Evolutionary conservation across 768 basidiomycete species (phyloP).

Genomic region (Mycena vulgaris): DNA sequence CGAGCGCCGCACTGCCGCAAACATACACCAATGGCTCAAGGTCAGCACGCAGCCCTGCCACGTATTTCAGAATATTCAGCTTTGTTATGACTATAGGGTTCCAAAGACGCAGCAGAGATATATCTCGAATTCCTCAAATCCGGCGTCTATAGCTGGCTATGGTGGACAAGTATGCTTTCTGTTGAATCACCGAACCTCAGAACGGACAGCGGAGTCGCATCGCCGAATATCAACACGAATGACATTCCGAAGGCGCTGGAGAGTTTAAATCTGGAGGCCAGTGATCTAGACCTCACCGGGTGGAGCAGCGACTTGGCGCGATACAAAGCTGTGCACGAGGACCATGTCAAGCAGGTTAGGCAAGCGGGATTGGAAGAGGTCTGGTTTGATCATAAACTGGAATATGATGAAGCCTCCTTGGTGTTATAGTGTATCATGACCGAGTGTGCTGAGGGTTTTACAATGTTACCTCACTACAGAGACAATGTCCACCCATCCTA

Average conservation of each 20-base stretch:
- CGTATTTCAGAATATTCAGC: not conserved
- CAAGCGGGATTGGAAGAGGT: not conserved
- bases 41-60: constrained; percentile 3
- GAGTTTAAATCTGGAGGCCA: not conserved
- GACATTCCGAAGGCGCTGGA: not conserved
- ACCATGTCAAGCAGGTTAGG: not conserved
- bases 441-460: no score
- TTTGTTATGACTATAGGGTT: constrained; percentile 7
- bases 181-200: not conserved
- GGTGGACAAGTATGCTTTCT: not conserved
- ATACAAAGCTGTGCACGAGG: constrained; percentile 3
- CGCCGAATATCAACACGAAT: not conserved
- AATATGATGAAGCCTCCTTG: no score
- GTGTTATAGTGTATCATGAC: no score
- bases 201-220: not conserved
- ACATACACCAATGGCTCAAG: not conserved
- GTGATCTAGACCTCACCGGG: not conserved
- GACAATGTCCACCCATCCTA: no score
- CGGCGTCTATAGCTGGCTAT: not conserved
- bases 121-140: constrained; percentile 1
- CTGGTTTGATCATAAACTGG: constrained; percentile 14
- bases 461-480: no score
- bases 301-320: constrained; percentile 4
- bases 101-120: constrained; percentile 3
- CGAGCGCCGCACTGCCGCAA: not conserved